Base-by-base conservation (phyloP, 441 rosid genomes). In the Manihot esculenta region DNA sequence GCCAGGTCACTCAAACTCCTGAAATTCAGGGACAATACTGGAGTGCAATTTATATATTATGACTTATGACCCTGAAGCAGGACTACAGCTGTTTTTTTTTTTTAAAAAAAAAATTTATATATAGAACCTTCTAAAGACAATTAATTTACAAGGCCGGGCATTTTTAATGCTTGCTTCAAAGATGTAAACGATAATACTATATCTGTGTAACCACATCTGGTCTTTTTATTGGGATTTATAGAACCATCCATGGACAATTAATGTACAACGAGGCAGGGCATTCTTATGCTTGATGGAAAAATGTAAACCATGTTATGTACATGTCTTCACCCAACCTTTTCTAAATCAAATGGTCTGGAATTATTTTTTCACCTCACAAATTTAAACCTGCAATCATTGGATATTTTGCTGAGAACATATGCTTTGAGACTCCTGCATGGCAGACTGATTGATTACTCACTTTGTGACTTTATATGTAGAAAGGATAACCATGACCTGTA, bases 361-460 rank as follows among this genome's bases (percentile, higher is more conserved):
- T 38, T 38, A 23, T 54, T 20, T 54, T 3, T 24, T 54, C 27
- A 53, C 0, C 70, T 9, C 38, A 10, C n/a, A 42, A 55, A 30
- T 14, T 14, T 26, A 23, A 70, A 26, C 49, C 20, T 50, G 48
- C 21, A 1, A 33, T 26, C 38, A 56, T 26, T 49, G 30, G 21
- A 18, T 23, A 21, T 41, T 7, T 74, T n/a, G 35, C 13, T 48
- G 69, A 7, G 50, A 41, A 57, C 15, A n/a, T n/a, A 68, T 23
- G 70, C 47, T 66, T 51, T 11, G 20, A 27, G 38, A 3, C 12
- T 70, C 62, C 53, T 14, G 10, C 4, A 23, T 35, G 50, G 50
- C 50, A 13, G 15, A 21, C 56, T 68, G 73, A 55, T 54, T 62
- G 1, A 42, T 74, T 49, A 15, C 26, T 13, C 21, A 38, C 17